Evolutionary conservation across 1,284 basidiomycete genomes (phyloP).

Genomic region (Xerocomus minutiporus): DNA sequence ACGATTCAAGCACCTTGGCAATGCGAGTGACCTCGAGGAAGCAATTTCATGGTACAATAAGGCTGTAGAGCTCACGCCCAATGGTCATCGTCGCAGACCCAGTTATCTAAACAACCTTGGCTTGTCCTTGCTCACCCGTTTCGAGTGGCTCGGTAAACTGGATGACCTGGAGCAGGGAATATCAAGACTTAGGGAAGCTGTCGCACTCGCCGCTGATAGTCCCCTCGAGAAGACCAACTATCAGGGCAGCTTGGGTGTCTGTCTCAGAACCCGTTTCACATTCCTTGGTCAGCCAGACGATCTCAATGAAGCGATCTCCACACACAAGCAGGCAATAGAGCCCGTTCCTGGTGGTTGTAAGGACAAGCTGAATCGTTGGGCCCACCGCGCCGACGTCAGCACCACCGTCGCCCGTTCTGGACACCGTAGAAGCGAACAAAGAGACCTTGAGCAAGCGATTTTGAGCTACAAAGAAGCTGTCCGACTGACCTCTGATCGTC

Average conservation of each 20-base stretch:
- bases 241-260: neutral
- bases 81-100: neutral
- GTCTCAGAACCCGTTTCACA: neutral
- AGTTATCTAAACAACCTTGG: neutral
- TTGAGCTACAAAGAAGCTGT: neutral
- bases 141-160: neutral
- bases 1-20: neutral
- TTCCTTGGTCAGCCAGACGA: neutral
- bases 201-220: neutral
- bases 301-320: neutral
- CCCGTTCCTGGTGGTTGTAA: neutral
- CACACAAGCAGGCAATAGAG: neutral
- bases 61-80: neutral
- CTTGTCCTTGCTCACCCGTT: neutral
- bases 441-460: neutral
- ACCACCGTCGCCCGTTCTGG: neutral
- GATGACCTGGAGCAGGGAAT: neutral
- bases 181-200: neutral
- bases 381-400: neutral
- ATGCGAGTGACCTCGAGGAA: neutral
- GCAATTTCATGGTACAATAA: neutral
- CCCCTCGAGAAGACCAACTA: neutral
- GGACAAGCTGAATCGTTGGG: neutral
- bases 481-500: neutral
- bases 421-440: neutral